A percentile compares a stretch with the other conserved stretches of the same genome.
Evolutionary conservation across 2,329 filamentous ascomycete genomes (phyloP).

Genomic region (Ceratocystis smalleyi): DNA sequence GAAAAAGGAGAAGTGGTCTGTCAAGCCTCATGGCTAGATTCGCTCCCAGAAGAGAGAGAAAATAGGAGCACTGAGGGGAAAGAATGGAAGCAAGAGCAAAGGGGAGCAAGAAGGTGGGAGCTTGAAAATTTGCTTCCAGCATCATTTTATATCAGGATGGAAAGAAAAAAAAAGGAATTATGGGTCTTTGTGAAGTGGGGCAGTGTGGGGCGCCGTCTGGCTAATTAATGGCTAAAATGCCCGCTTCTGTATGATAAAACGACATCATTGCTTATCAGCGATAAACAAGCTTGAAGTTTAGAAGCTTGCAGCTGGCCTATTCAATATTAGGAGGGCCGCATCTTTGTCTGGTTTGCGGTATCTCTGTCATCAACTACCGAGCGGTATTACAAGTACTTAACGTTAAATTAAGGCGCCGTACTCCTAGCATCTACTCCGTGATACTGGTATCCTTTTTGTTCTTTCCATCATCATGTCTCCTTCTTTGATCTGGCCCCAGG

Average conservation of each 20-base stretch:
- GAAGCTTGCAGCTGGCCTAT: constrained; percentile 4
- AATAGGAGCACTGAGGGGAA: constrained; percentile 4
- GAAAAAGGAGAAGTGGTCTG: constrained; percentile 9
- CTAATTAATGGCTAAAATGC: not conserved
- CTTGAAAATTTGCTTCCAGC: constrained; percentile 1
- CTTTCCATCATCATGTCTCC: constrained; percentile 29
- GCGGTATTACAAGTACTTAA: not conserved
- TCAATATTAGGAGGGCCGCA: not conserved
- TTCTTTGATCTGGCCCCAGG: constrained; percentile 41
- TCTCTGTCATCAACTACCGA: not conserved
- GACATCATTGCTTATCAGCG: constrained; percentile 6
- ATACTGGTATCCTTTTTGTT: not conserved
- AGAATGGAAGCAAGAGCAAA: constrained; percentile 10
- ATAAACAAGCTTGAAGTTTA: not conserved
- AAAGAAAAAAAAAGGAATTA: not conserved
- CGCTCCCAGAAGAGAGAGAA: constrained; percentile 5
- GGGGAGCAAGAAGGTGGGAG: not conserved
- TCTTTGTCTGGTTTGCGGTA: not conserved
- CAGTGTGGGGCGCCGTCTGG: not conserved
- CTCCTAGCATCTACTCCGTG: not conserved
- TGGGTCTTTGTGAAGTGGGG: constrained; percentile 9
- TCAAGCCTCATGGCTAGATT: constrained; percentile 13
- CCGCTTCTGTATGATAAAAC: not conserved
- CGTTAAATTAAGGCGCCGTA: not conserved
- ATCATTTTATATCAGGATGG: not conserved